Percentiles rank a stretch among this genome's conserved stretches.
phyloP scores from a whole-genome alignment of 257 asterid species.

The Nemophila menziesii region DNA sequence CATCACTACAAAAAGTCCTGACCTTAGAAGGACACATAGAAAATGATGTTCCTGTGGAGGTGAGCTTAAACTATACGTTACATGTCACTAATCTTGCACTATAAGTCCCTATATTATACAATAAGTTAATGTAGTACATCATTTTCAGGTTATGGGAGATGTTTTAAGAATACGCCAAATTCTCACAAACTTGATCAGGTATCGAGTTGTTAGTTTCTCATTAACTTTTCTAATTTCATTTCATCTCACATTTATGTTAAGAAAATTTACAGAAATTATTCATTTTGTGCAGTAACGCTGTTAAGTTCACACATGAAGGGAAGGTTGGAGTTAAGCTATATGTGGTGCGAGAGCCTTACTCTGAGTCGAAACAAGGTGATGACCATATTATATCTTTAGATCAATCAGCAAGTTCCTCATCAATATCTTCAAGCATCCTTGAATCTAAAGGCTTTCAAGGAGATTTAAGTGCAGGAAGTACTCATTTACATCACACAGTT shows the following conservation, averaged over 20 bases:
- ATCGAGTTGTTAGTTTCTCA: constrained; percentile 5
- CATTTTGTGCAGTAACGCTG: constrained; percentile 49
- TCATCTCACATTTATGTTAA: too few species aligned
- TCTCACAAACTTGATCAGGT: constrained; percentile 88
- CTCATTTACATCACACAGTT: constrained; percentile 7
- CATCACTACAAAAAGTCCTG: constrained; percentile 62
- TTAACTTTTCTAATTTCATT: too few species aligned
- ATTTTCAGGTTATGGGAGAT: constrained; percentile 68
- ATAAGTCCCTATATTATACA: too few species aligned
- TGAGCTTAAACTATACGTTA: constrained; percentile 9
- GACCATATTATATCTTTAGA: too few species aligned
- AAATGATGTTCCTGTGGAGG: constrained; percentile 93
- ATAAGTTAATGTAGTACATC: neutral
- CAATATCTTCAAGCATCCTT: constrained; percentile 2
- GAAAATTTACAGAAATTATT: too few species aligned
- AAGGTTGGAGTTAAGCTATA: constrained; percentile 71
- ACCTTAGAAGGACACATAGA: constrained; percentile 71
- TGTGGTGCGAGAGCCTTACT: constrained; percentile 50
- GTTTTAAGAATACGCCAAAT: constrained; percentile 87
- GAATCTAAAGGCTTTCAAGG: neutral
- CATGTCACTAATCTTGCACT: too few species aligned
- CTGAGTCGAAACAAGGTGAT: constrained; percentile 5
- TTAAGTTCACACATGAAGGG: constrained; percentile 89
- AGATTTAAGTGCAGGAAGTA: constrained; percentile 10
- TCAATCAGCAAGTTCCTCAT: constrained; percentile 13